Conservation (phyloP, 176 grass and related monocot genomes). For the Thinopyrum elongatum region DNA sequence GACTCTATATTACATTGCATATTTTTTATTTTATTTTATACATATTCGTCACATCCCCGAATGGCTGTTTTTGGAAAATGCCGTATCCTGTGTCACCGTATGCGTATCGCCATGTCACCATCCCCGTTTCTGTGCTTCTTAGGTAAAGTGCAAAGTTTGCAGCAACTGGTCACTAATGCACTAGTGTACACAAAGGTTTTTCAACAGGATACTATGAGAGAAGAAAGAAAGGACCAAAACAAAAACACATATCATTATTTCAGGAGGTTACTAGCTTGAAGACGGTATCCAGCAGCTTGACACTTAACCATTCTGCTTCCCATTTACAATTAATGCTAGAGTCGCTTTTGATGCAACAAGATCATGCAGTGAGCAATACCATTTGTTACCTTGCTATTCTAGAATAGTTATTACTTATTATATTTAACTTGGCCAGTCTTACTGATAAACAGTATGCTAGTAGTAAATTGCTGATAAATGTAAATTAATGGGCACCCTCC, state of each 20-base stretch:
- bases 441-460: background rate
- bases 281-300: background rate
- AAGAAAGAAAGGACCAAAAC: background rate
- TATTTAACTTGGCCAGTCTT: background rate
- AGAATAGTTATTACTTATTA: background rate
- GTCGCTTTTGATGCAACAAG: background rate
- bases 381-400: background rate
- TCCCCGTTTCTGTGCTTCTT: too few relatives aligned
- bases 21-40: background rate
- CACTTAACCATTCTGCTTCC: background rate
- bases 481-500: background rate
- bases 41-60: too few relatives aligned
- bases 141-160: background rate
- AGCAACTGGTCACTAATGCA: slow-evolving; percentile 1
- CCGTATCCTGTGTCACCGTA: too few relatives aligned
- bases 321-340: background rate
- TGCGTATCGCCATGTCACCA: too few relatives aligned
- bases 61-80: background rate
- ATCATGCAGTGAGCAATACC: background rate
- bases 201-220: background rate
- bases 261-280: background rate
- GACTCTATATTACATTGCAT: too few relatives aligned
- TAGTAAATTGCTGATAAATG: background rate
- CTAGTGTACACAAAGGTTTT: background rate
- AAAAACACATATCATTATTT: background rate